phyloP scores from a whole-genome alignment of 2,329 filamentous ascomycete genomes.

The Aspergillus floridensis region DNA sequence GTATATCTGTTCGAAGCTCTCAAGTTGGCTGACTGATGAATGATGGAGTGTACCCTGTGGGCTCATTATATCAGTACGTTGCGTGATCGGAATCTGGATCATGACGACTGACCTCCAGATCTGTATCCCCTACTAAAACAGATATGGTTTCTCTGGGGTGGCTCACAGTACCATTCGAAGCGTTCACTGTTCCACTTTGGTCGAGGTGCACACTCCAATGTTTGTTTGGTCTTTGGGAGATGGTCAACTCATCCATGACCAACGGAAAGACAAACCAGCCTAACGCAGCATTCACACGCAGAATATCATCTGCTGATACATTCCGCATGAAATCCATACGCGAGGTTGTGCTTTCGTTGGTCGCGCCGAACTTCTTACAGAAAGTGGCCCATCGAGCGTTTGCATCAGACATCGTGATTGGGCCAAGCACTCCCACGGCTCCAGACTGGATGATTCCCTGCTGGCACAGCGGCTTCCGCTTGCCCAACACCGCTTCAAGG shows the following conservation, averaged over 20 bases:
- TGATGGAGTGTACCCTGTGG: neutral
- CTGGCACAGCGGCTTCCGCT: neutral
- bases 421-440: neutral
- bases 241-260: neutral
- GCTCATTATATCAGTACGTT: neutral
- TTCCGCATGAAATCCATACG: neutral
- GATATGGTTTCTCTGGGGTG: neutral
- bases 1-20: neutral
- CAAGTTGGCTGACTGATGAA: neutral
- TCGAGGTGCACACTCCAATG: neutral
- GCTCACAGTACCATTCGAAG: neutral
- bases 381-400: neutral
- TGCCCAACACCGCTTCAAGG: neutral
- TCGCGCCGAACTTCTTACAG: neutral
- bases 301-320: neutral
- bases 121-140: neutral
- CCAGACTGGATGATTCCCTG: conserved; percentile 3
- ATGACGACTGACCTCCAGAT: neutral
- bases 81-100: too few species aligned
- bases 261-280: neutral
- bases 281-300: neutral
- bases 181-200: neutral
- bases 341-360: neutral
- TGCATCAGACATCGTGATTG: neutral
- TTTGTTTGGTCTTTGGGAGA: neutral